Percentiles rank a stretch among this genome's conserved stretches.
phyloP scores from a whole-genome alignment of 176 grass and related monocot genomes.

The Poa pratensis region DNA sequence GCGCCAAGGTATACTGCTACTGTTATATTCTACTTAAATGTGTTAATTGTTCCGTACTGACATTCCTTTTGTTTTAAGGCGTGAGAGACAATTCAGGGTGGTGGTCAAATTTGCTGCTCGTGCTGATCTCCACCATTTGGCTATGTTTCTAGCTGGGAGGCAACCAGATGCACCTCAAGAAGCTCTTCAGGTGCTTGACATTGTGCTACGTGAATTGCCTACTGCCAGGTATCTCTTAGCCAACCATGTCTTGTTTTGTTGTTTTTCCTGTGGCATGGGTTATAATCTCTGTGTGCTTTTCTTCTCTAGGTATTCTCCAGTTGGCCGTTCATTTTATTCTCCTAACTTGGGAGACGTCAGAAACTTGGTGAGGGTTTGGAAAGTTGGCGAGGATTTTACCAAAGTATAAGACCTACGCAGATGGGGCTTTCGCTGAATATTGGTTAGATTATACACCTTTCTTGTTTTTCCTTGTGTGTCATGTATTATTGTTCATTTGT shows the following conservation, averaged over 20 bases:
- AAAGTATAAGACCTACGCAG: conserved; percentile 92
- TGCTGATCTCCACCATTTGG: conserved; percentile 91
- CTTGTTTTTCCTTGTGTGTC: neutral
- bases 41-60: conserved; percentile 29
- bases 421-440: conserved; percentile 97
- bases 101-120: conserved; percentile 95
- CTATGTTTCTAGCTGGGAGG: conserved; percentile 84
- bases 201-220: conserved; percentile 90
- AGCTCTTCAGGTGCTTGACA: conserved; percentile 96
- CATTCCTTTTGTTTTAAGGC: conserved; percentile 56
- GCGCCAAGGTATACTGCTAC: conserved; percentile 45
- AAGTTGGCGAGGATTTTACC: conserved; percentile 95
- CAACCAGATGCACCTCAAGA: conserved; percentile 95
- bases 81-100: conserved; percentile 74
- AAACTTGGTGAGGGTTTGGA: conserved; percentile 89
- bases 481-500: neutral
- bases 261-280: neutral
- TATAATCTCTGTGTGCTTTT: neutral
- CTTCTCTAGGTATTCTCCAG: conserved; percentile 71
- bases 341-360: conserved; percentile 81
- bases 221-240: conserved; percentile 63
- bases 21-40: conserved; percentile 12
- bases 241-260: conserved; percentile 15
- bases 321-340: conserved; percentile 90
- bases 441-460: conserved; percentile 48